Evolutionary conservation across 768 basidiomycete species (phyloP).

Genomic region (Lactarius quietus): DNA sequence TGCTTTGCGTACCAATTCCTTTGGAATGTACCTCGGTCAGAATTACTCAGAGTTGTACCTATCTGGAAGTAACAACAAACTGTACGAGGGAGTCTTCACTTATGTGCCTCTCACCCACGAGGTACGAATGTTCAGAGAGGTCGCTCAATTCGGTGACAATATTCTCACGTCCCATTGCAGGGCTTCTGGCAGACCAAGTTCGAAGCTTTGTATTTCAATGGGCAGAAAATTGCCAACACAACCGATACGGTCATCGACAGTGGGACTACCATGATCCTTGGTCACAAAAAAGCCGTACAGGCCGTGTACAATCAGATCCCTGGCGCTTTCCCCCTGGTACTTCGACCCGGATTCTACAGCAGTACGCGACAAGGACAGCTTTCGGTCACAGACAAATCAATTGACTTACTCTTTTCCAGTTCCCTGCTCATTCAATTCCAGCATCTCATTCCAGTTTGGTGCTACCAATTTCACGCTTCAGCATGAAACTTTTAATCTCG

Average conservation of each 20-base stretch:
- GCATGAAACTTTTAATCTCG: conserved; percentile 31
- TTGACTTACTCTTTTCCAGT: conserved; percentile 21
- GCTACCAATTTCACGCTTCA: conserved; percentile 30
- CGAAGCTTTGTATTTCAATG: conserved; percentile 13
- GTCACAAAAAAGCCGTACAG: conserved; percentile 13
- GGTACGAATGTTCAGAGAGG: background rate
- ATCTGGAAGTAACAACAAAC: conserved; percentile 6
- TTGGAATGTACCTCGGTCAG: conserved; percentile 46
- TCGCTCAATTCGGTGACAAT: background rate
- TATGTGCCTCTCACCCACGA: background rate
- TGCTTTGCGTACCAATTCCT: conserved; percentile 36
- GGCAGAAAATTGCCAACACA: background rate
- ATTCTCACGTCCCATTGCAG: conserved; percentile 1
- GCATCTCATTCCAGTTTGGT: conserved; percentile 33
- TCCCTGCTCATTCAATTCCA: conserved; percentile 24
- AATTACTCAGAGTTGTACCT: conserved; percentile 27
- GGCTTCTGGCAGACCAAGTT: conserved; percentile 27
- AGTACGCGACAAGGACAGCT: background rate
- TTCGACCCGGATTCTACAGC: background rate
- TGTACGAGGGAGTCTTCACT: conserved; percentile 11
- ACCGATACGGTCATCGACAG: conserved; percentile 23
- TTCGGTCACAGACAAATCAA: background rate
- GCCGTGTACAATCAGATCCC: conserved; percentile 18
- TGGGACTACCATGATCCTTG: conserved; percentile 28
- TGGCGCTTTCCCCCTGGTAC: background rate